Conservation (phyloP, 495 filamentous ascomycete species). For the Choiromyces venosus region DNA sequence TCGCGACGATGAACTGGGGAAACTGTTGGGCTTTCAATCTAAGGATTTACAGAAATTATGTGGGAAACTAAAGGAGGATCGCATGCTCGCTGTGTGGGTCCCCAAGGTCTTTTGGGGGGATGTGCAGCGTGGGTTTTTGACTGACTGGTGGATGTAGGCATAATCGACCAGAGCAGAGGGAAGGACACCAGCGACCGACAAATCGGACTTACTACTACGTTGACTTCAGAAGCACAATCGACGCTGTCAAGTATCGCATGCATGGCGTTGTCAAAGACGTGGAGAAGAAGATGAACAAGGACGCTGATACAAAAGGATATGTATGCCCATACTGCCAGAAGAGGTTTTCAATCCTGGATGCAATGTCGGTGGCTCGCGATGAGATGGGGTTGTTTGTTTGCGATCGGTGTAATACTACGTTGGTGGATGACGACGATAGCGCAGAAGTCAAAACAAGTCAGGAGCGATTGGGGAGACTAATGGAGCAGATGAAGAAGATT, state of each 20-base stretch:
- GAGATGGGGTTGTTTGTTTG: slow-evolving; percentile 64
- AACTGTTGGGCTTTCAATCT: slow-evolving; percentile 74
- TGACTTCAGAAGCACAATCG: slow-evolving; percentile 86
- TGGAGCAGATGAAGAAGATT: slow-evolving; percentile 78
- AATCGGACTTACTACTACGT: slow-evolving; percentile 94
- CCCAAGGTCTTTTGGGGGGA: neutral
- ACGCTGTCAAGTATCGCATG: slow-evolving; percentile 92
- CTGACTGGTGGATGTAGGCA: slow-evolving; percentile 50
- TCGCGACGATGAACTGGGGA: slow-evolving; percentile 78
- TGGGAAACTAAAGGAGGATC: slow-evolving; percentile 74
- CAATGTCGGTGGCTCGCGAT: slow-evolving; percentile 49
- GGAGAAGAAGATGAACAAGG: slow-evolving; percentile 70
- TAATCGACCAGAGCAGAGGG: slow-evolving; percentile 69
- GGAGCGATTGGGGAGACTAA: slow-evolving; percentile 79
- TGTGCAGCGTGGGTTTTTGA: slow-evolving; percentile 6
- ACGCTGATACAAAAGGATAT: slow-evolving; percentile 83
- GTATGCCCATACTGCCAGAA: slow-evolving; percentile 77
- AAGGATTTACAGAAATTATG: slow-evolving; percentile 87
- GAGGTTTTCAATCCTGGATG: slow-evolving; percentile 76
- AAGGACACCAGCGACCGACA: slow-evolving; percentile 72
- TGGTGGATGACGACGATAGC: slow-evolving; percentile 63
- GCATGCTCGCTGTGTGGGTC: slow-evolving; percentile 65
- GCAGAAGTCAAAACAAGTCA: slow-evolving; percentile 62
- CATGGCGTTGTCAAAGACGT: slow-evolving; percentile 77
- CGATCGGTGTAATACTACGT: slow-evolving; percentile 66